A percentile compares a stretch with the other conserved stretches of the same genome.
Evolutionary conservation across 2,329 filamentous ascomycete genomes (phyloP).

Genomic region (Claviceps citrina): DNA sequence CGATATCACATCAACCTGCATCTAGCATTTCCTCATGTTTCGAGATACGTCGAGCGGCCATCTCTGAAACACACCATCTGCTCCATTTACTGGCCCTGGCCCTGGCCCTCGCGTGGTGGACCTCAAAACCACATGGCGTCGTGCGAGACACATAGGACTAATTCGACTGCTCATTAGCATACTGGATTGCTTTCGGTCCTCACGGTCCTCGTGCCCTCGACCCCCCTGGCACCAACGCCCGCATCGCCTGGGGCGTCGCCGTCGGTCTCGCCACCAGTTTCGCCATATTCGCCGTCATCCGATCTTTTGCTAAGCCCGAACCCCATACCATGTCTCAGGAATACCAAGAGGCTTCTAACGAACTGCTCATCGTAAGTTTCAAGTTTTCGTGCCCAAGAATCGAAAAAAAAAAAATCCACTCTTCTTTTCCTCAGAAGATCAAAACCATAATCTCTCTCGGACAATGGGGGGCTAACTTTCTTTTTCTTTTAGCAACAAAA

Average conservation of each 20-base stretch:
- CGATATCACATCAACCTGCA: not conserved
- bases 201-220: conserved; percentile 78
- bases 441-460: not conserved
- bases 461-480: not conserved
- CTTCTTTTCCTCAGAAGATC: no score
- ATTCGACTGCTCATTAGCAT: conserved; percentile 46
- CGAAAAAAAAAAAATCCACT: not conserved
- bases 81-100: not conserved
- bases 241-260: conserved; percentile 58
- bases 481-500: conserved; percentile 50
- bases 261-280: conserved; percentile 52
- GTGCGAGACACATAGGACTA: conserved; percentile 18
- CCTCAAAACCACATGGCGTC: not conserved
- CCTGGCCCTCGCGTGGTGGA: not conserved
- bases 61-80: not conserved
- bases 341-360: conserved; percentile 90
- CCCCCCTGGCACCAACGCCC: conserved; percentile 73
- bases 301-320: conserved; percentile 53
- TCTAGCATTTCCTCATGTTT: not conserved
- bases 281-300: conserved; percentile 56
- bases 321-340: conserved; percentile 91
- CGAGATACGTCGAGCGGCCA: not conserved
- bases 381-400: no score
- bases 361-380: conserved; percentile 68
- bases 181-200: conserved; percentile 96